Evolutionary conservation across 768 basidiomycete genomes (phyloP).

Genomic region (Albatrellus ellisii): DNA sequence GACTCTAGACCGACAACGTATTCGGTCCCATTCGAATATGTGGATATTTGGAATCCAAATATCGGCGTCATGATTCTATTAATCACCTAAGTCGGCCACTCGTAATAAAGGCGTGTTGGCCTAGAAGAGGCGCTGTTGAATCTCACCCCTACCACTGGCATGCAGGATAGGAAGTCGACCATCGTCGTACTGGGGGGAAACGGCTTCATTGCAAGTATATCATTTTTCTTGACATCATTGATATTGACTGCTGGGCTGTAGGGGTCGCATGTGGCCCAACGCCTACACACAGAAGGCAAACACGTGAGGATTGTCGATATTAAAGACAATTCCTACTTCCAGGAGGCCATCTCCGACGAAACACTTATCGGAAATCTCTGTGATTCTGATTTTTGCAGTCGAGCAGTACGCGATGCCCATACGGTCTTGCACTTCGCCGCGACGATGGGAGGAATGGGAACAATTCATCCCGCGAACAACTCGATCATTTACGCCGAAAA

Average conservation of each 20-base stretch:
- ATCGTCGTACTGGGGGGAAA: slow-evolving; percentile 36
- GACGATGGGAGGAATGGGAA: slow-evolving; percentile 54
- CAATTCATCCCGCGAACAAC: slow-evolving; percentile 39
- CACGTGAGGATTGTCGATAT: slow-evolving; percentile 34
- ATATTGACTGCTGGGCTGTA: slow-evolving; percentile 14
- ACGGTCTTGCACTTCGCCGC: slow-evolving; percentile 46
- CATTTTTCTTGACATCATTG: neutral
- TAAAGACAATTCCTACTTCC: slow-evolving; percentile 12
- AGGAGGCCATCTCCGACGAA: slow-evolving; percentile 21
- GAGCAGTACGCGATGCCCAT: slow-evolving; percentile 26
- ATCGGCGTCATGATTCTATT: too few species aligned
- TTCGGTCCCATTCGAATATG: too few species aligned
- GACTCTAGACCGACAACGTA: too few species aligned
- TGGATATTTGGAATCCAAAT: too few species aligned
- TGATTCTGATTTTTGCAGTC: slow-evolving; percentile 26
- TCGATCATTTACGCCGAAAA: slow-evolving; percentile 36
- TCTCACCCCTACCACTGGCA: too few species aligned
- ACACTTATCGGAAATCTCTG: slow-evolving; percentile 32
- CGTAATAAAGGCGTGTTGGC: too few species aligned
- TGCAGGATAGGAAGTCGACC: slow-evolving; percentile 2
- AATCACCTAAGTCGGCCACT: too few species aligned
- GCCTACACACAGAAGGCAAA: slow-evolving; percentile 21
- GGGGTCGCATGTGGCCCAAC: slow-evolving; percentile 39
- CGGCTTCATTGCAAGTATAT: slow-evolving; percentile 36
- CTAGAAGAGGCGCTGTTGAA: too few species aligned